These are phyloP conservation scores for Alternaria hordeiaustralica DNA, from an alignment of 2,329 filamentous ascomycete genomes.

Conservation along the genomic window DNA sequence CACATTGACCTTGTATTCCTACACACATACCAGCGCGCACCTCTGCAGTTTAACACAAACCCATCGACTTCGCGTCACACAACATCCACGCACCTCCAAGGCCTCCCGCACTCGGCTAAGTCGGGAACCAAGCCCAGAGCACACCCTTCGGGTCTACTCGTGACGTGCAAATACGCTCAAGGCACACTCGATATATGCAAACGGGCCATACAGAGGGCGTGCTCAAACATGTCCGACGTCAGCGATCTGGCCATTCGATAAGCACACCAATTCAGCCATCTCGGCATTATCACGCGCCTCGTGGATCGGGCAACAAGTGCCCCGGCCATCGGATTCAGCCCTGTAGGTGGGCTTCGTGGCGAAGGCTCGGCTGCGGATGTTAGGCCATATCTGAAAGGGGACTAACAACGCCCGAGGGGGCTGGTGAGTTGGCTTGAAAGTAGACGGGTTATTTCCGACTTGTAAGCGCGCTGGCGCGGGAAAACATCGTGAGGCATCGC, in stretches of 20 bases:
- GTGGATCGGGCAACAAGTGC: not conserved
- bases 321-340: constrained; percentile 7
- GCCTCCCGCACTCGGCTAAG: constrained; percentile 31
- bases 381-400: not conserved
- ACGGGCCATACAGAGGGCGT: constrained; percentile 13
- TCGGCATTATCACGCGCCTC: constrained; percentile 17
- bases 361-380: constrained; percentile 13
- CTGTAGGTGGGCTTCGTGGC: constrained; percentile 10
- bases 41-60: not conserved
- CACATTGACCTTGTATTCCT: not conserved
- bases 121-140: constrained; percentile 19
- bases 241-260: constrained; percentile 13
- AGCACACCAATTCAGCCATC: constrained; percentile 5
- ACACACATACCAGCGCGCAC: not conserved
- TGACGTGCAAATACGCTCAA: constrained; percentile 26
- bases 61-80: constrained; percentile 12
- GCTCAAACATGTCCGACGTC: constrained; percentile 16
- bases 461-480: not conserved
- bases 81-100: constrained; percentile 16
- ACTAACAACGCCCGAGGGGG: not conserved
- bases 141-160: constrained; percentile 17
- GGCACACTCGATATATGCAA: constrained; percentile 19
- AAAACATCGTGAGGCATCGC: not conserved
- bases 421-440: constrained; percentile 4
- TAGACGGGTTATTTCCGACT: constrained; percentile 9